phyloP scores from a whole-genome alignment of 768 basidiomycete species.

The Mycena albidolilacea region DNA sequence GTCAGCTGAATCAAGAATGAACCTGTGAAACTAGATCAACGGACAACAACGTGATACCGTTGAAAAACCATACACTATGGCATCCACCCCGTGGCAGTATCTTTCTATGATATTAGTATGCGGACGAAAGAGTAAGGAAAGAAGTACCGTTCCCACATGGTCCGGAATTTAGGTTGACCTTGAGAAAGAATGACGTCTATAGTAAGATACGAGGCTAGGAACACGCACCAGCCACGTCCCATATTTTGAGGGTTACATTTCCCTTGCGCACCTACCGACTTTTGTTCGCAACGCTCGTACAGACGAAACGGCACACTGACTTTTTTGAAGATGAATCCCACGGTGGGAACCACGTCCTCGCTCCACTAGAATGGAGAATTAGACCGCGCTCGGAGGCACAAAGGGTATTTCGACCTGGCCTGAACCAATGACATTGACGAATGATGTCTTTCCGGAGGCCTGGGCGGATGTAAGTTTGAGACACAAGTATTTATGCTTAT shows the following conservation, averaged over 20 bases:
- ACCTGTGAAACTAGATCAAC: conserved; percentile 60
- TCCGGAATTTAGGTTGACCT: conserved; percentile 95
- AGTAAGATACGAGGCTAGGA: neutral
- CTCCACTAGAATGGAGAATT: conserved; percentile 74
- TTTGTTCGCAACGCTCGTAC: neutral
- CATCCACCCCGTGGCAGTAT: conserved; percentile 91
- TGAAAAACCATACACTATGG: conserved; percentile 78
- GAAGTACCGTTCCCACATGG: conserved; percentile 91
- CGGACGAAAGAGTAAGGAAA: neutral
- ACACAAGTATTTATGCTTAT: neutral
- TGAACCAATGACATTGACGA: conserved; percentile 93
- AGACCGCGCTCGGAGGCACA: conserved; percentile 15
- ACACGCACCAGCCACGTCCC: conserved; percentile 91
- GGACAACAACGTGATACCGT: neutral
- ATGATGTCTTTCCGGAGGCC: conserved; percentile 96
- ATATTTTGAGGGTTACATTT: conserved; percentile 92
- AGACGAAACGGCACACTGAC: conserved; percentile 54
- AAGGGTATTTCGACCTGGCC: conserved; percentile 69
- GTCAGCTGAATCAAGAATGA: conserved; percentile 93
- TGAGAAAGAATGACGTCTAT: conserved; percentile 32
- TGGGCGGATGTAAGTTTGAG: conserved; percentile 46
- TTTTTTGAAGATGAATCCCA: conserved; percentile 93
- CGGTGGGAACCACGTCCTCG: conserved; percentile 96
- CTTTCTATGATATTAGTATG: conserved; percentile 62
- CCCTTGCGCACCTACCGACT: conserved; percentile 67